Base-by-base conservation (phyloP, 805 yeast genomes). In the Metschnikowia sp. region DNA sequence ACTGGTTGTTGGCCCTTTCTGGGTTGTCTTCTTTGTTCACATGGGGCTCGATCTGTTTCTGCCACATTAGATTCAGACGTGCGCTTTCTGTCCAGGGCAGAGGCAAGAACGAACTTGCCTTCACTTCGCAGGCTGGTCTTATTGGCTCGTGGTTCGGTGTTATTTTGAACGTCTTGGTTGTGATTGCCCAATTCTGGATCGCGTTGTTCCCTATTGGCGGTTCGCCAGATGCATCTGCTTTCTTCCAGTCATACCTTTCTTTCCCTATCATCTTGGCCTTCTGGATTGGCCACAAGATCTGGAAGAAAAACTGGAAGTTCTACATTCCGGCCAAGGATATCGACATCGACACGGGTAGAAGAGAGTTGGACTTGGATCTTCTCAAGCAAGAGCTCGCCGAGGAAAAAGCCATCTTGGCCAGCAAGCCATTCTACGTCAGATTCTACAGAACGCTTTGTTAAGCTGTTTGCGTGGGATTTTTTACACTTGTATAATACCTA, bases 181-280 rank as follows among this genome's bases (percentile, higher is more conserved):
- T 82, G 26, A 64, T 76, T 43, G 84, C 82, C 3, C 86, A 82
- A 60, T 81, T 83, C 62, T 83, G 86, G 83, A 77, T 82, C 42
- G 84, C 86, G 8, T 63, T 82, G 43, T 81, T 72, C 59, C 86
- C 88, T 41, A 64, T 83, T 44, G 81, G 77, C 13, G 57, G 44
- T 26, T 29, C 38, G 15, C 56, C 59, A 4, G 35, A 50, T 29
- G 59, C 55, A 38, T 18, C 36, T 5, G 46, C 13, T 32, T 88
- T 88, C 75, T 88, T 88, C 73, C 69, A 76, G 60, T 70, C 79
- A 26, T 87, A 83, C 65, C 69, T 88, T 56, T 80, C 88, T 11
- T 73, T 76, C 48, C 88, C 88, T 15, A 77, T 86, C 40, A 71
- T 84, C 36, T 46, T 87, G 33, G 77, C 65, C 2, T 77, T 81